Evolutionary conservation across 768 basidiomycete genomes (phyloP).

Genomic region (Kockovaella imperatae): DNA sequence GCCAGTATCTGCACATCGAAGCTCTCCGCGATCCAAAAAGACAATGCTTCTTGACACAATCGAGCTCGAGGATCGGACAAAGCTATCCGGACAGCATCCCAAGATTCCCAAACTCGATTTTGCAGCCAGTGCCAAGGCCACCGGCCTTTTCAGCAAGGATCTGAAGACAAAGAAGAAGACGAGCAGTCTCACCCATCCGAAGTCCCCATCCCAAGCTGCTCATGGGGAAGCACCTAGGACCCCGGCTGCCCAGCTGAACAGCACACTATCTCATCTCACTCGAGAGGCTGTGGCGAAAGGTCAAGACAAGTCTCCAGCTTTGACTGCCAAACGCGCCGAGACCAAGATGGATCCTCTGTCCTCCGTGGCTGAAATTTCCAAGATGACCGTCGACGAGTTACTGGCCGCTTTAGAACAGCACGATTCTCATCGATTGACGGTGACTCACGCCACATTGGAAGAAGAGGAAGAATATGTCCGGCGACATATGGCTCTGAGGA

Average conservation of each 20-base stretch:
- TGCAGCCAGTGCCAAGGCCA: slow-evolving; percentile 34
- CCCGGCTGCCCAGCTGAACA: not conserved
- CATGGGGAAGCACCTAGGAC: not conserved
- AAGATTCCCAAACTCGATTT: slow-evolving; percentile 37
- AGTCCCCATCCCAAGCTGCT: not conserved
- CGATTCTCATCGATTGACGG: slow-evolving; percentile 18
- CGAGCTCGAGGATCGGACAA: slow-evolving; percentile 35
- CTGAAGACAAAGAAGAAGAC: slow-evolving; percentile 11
- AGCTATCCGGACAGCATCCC: slow-evolving; percentile 33
- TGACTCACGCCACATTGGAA: slow-evolving; percentile 21
- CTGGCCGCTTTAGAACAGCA: slow-evolving; percentile 32
- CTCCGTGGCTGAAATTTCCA: slow-evolving; percentile 26
- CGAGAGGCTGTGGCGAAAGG: slow-evolving; percentile 1
- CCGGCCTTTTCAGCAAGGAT: slow-evolving; percentile 18
- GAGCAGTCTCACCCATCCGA: not conserved
- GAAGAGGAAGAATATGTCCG: slow-evolving; percentile 39
- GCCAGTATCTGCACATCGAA: slow-evolving; percentile 32
- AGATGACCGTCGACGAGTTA: slow-evolving; percentile 36
- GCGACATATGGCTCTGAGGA: slow-evolving; percentile 23
- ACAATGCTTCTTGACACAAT: slow-evolving; percentile 28
- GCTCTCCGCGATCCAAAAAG: slow-evolving; percentile 29
- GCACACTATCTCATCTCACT: not conserved
- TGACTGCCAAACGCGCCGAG: slow-evolving; percentile 34
- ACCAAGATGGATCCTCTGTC: slow-evolving; percentile 19
- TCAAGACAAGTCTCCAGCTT: slow-evolving; percentile 32